A percentile compares a stretch with the other conserved stretches of the same genome.
These are phyloP conservation scores for Xylariaceae sp. DNA, from an alignment of 2,329 filamentous ascomycete genomes.

Conservation along the genomic window DNA sequence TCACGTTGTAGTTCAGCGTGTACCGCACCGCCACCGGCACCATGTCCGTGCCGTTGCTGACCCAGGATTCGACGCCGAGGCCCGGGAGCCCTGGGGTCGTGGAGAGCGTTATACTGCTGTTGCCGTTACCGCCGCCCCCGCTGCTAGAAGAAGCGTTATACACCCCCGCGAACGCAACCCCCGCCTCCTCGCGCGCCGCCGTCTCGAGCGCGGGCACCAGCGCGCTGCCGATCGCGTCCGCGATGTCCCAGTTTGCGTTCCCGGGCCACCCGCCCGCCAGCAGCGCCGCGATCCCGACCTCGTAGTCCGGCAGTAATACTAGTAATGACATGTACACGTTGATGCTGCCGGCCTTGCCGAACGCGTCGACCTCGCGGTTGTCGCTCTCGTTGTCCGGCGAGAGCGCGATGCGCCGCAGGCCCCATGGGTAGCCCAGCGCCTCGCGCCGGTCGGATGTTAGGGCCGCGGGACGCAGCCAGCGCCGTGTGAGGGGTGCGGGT, in stretches of 20 bases:
- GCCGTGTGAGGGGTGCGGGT: constrained; percentile 39
- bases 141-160: constrained; percentile 11
- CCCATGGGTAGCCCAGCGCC: constrained; percentile 49
- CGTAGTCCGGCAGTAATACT: constrained; percentile 35
- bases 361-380: constrained; percentile 35
- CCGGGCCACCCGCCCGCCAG: constrained; percentile 34
- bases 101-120: constrained; percentile 28
- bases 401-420: constrained; percentile 42
- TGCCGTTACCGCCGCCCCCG: background rate
- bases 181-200: constrained; percentile 28
- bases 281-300: constrained; percentile 31
- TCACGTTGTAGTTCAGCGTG: constrained; percentile 32
- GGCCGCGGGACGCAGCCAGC: constrained; percentile 48
- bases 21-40: constrained; percentile 28
- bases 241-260: constrained; percentile 37
- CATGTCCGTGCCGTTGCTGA: constrained; percentile 37
- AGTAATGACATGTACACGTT: constrained; percentile 33
- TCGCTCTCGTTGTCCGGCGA: constrained; percentile 7
- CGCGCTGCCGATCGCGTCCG: constrained; percentile 28
- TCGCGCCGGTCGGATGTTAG: constrained; percentile 42
- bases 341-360: constrained; percentile 37
- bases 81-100: constrained; percentile 30
- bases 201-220: constrained; percentile 33
- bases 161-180: constrained; percentile 26
- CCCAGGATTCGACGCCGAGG: constrained; percentile 30